Conservation (phyloP, 2,329 filamentous ascomycete species). For the Alternaria metachromatica region DNA sequence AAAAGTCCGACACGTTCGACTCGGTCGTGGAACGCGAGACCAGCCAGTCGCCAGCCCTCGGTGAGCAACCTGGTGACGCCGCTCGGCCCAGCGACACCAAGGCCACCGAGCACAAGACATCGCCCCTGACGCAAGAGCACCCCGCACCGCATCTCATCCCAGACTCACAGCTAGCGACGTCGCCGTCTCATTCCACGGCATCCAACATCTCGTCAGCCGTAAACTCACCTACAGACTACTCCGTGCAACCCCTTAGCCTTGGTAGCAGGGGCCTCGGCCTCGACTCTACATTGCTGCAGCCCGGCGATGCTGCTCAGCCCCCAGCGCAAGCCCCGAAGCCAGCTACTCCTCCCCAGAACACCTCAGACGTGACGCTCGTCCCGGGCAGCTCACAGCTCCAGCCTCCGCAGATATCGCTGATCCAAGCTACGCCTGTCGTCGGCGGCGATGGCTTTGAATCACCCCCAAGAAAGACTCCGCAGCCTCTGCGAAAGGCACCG, state of each 20-base stretch:
- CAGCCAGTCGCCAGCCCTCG: constrained; percentile 47
- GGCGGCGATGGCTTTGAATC: constrained; percentile 47
- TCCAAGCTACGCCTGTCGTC: constrained; percentile 48
- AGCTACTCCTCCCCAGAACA: constrained; percentile 20
- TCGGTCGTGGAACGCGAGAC: constrained; percentile 44
- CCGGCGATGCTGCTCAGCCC: constrained; percentile 13
- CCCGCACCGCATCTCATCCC: constrained; percentile 31
- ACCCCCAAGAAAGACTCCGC: constrained; percentile 39
- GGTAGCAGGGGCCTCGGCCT: constrained; percentile 32
- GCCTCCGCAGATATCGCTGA: constrained; percentile 47
- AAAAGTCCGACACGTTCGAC: constrained; percentile 45
- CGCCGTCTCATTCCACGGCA: constrained; percentile 38
- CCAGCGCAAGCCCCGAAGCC: constrained; percentile 16
- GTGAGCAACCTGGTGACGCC: constrained; percentile 40
- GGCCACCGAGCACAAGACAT: constrained; percentile 30
- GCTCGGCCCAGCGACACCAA: constrained; percentile 26
- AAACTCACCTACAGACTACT: constrained; percentile 44
- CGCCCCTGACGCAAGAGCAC: constrained; percentile 25
- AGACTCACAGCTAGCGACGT: constrained; percentile 41
- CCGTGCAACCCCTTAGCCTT: constrained; percentile 38
- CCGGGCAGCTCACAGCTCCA: constrained; percentile 27
- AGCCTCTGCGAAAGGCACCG: constrained; percentile 75
- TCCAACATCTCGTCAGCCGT: constrained; percentile 35
- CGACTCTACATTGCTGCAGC: constrained; percentile 29
- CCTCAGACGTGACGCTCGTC: constrained; percentile 8